phyloP scores from a whole-genome alignment of 2,329 filamentous ascomycete species.

The Penicillium verrucosum region DNA sequence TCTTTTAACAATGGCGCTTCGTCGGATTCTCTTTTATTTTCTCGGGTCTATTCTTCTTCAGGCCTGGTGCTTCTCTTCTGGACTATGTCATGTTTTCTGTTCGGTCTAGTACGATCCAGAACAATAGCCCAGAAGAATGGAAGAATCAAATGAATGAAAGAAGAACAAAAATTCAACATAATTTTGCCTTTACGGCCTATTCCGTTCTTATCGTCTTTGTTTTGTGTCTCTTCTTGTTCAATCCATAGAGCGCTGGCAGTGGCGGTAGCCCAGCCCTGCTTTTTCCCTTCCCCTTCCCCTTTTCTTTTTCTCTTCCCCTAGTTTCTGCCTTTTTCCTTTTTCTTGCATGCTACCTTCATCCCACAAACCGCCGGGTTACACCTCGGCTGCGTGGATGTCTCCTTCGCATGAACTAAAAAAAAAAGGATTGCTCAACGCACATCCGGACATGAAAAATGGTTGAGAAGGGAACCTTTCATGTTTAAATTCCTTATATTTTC shows the following conservation, averaged over 20 bases:
- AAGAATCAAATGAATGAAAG: slow-evolving; percentile 12
- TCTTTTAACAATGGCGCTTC: slow-evolving; percentile 29
- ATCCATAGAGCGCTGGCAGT: slow-evolving; percentile 17
- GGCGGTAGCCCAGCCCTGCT: not conserved
- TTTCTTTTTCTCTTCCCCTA: not conserved
- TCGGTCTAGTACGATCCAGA: slow-evolving; percentile 12
- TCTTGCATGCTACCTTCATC: not conserved
- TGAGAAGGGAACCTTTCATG: not conserved
- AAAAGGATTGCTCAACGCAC: not conserved
- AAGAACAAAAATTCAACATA: slow-evolving; percentile 25
- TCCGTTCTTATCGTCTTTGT: slow-evolving; percentile 3
- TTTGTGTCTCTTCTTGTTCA: slow-evolving; percentile 2
- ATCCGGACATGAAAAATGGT: not conserved
- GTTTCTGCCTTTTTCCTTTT: not conserved
- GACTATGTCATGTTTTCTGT: slow-evolving; percentile 4
- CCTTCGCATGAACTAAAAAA: not conserved
- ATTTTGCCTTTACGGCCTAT: slow-evolving; percentile 8
- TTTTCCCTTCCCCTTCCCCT: not conserved
- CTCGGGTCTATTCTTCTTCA: slow-evolving; percentile 6
- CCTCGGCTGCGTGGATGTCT: not conserved
- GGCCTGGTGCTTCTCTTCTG: slow-evolving; percentile 23
- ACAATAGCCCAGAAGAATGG: slow-evolving; percentile 8
- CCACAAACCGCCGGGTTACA: not conserved
- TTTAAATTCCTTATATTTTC: not conserved
- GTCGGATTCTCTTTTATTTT: slow-evolving; percentile 19